Percentiles rank a stretch among this genome's conserved stretches.
These are phyloP conservation scores for Proliferodiscus dingleyae DNA, from an alignment of 2,329 filamentous ascomycete species.

Conservation along the genomic window DNA sequence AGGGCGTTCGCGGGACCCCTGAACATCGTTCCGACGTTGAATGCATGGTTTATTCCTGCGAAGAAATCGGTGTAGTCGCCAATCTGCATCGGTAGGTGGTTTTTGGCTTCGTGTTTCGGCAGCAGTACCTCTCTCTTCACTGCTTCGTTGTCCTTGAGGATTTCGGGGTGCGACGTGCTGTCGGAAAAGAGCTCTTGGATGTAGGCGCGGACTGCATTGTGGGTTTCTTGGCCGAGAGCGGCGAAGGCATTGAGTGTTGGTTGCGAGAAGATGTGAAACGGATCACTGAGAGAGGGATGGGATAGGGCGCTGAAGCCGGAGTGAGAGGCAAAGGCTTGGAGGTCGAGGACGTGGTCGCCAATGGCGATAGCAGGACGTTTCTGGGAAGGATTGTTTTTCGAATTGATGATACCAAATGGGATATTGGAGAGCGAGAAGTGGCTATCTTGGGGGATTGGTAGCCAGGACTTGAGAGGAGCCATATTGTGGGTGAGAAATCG, in stretches of 20 bases:
- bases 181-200: conserved; percentile 62
- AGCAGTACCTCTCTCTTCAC: conserved; percentile 56
- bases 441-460: conserved; percentile 26
- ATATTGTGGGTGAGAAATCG: conserved; percentile 17
- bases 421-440: conserved; percentile 69
- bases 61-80: conserved; percentile 87
- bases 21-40: conserved; percentile 50
- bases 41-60: conserved; percentile 73
- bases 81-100: conserved; percentile 71
- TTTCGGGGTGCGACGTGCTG: conserved; percentile 52
- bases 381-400: conserved; percentile 36
- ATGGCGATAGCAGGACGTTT: conserved; percentile 62
- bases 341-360: conserved; percentile 61
- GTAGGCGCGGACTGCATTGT: conserved; percentile 62
- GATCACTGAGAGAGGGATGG: conserved; percentile 45
- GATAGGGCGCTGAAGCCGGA: conserved; percentile 56
- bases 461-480: conserved; percentile 30
- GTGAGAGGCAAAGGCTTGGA: conserved; percentile 54
- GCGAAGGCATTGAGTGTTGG: conserved; percentile 70
- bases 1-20: conserved; percentile 67
- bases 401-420: conserved; percentile 70
- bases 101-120: conserved; percentile 52
- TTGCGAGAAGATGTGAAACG: conserved; percentile 58
- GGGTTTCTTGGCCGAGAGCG: conserved; percentile 61
- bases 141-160: conserved; percentile 57